A percentile compares a stretch with the other conserved stretches of the same genome.
These are phyloP conservation scores for Castanea crenata DNA, from an alignment of 306 rosid genomes.

Conservation along the genomic window DNA sequence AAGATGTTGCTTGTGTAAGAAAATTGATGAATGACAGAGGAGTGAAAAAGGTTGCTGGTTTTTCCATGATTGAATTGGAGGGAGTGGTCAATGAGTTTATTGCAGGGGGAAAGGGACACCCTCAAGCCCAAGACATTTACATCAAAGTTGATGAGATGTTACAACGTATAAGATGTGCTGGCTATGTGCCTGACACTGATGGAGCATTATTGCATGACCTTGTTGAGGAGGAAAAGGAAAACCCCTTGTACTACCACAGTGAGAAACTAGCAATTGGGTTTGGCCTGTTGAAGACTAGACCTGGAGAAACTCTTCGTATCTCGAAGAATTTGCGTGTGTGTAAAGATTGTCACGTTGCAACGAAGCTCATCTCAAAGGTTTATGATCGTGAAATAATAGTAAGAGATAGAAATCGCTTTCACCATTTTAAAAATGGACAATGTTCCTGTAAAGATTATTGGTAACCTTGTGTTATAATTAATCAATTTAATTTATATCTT, in stretches of 20 bases:
- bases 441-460: constrained; percentile 71
- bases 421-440: constrained; percentile 59
- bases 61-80: constrained; percentile 58
- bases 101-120: constrained; percentile 61
- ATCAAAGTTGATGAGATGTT: constrained; percentile 49
- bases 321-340: constrained; percentile 60
- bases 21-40: constrained; percentile 62
- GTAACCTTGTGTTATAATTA: constrained; percentile 20
- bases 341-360: constrained; percentile 70
- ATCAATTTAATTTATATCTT: too few species aligned
- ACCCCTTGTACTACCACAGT: constrained; percentile 54
- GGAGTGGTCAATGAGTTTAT: constrained; percentile 58
- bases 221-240: constrained; percentile 47
- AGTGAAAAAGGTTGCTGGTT: constrained; percentile 67
- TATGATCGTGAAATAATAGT: not conserved
- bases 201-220: constrained; percentile 25
- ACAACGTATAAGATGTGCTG: constrained; percentile 21
- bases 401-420: constrained; percentile 70
- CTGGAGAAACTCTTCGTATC: constrained; percentile 50
- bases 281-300: too few species aligned
- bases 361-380: constrained; percentile 50
- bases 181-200: constrained; percentile 44
- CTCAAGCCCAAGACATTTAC: constrained; percentile 41
- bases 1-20: constrained; percentile 53
- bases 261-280: constrained; percentile 61